Percentiles rank a stretch among this genome's conserved stretches.
Evolutionary conservation across 129 eudicot species (phyloP).

Genomic region (Saposhnikovia divaricata): DNA sequence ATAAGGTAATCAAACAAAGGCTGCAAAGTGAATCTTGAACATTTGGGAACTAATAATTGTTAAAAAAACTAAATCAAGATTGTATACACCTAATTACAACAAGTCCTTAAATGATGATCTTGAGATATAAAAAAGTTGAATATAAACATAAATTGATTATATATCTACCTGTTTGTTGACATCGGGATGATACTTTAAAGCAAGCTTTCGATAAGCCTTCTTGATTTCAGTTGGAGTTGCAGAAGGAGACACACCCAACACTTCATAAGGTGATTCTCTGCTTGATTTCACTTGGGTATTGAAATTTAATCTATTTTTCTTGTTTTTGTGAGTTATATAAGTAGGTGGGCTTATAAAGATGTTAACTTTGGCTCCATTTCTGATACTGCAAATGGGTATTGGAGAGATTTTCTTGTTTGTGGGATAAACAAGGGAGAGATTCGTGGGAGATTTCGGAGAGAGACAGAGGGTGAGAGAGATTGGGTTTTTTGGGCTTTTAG

Average conservation of each 20-base stretch:
- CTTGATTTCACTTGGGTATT: slow-evolving; percentile 44
- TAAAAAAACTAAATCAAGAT: not conserved
- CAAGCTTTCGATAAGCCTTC: slow-evolving; percentile 87
- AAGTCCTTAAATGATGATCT: not conserved
- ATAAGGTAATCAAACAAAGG: too few relatives aligned
- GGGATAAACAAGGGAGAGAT: slow-evolving; percentile 2
- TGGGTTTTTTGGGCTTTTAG: slow-evolving; percentile 22
- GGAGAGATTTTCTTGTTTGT: slow-evolving; percentile 28
- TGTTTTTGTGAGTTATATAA: slow-evolving; percentile 15
- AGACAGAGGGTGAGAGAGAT: slow-evolving; percentile 13
- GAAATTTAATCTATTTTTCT: slow-evolving; percentile 17
- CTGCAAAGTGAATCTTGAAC: not conserved
- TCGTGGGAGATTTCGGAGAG: slow-evolving; percentile 9
- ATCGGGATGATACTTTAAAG: slow-evolving; percentile 96
- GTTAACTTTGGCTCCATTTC: slow-evolving; percentile 16
- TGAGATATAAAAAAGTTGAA: not conserved
- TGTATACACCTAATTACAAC: not conserved
- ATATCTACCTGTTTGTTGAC: slow-evolving; percentile 75
- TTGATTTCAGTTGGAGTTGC: slow-evolving; percentile 78
- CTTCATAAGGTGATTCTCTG: slow-evolving; percentile 80
- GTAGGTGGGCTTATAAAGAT: slow-evolving; percentile 19
- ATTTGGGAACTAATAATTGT: not conserved
- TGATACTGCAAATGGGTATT: slow-evolving; percentile 36
- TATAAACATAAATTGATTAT: not conserved
- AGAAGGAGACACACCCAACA: slow-evolving; percentile 81